These are phyloP conservation scores for Malassezia yamatoensis DNA, from an alignment of 1,284 basidiomycete genomes.

Conservation along the genomic window DNA sequence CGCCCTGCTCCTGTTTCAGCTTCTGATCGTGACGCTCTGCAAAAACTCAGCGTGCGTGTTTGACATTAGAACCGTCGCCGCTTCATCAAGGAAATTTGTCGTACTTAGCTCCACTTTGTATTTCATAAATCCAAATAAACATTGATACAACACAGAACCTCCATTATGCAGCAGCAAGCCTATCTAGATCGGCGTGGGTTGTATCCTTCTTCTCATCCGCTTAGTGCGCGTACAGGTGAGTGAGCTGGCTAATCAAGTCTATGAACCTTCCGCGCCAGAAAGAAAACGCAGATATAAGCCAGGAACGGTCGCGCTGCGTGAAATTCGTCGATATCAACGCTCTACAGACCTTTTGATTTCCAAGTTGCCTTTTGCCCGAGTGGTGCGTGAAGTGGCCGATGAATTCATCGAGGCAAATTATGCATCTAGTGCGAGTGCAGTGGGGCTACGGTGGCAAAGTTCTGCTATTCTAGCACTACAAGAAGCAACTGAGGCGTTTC, in stretches of 20 bases:
- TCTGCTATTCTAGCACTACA: constrained; percentile 46
- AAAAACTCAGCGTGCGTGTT: constrained; percentile 16
- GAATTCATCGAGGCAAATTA: constrained; percentile 39
- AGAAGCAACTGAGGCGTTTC: constrained; percentile 45
- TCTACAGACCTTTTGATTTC: constrained; percentile 44
- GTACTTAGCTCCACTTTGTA: neutral
- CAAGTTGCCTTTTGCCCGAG: constrained; percentile 44
- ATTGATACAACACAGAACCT: neutral
- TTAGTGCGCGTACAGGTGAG: neutral
- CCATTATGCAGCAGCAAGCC: neutral
- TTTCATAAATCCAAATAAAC: neutral
- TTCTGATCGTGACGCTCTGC: constrained; percentile 11
- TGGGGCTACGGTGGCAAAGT: constrained; percentile 45
- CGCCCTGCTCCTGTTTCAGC: constrained; percentile 2
- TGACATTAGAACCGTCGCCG: neutral
- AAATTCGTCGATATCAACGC: constrained; percentile 45
- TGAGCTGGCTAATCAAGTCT: neutral
- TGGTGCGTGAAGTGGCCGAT: constrained; percentile 45
- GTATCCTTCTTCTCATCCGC: neutral
- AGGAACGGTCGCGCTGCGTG: constrained; percentile 44
- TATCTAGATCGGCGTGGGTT: neutral
- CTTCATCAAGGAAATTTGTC: neutral
- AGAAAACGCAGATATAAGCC: constrained; percentile 34
- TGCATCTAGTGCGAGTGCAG: constrained; percentile 29
- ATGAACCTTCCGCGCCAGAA: neutral